Evolutionary conservation across 768 basidiomycete species (phyloP), one percentile per base, ranked within the genome.

Genomic region (Imleria badia): DNA sequence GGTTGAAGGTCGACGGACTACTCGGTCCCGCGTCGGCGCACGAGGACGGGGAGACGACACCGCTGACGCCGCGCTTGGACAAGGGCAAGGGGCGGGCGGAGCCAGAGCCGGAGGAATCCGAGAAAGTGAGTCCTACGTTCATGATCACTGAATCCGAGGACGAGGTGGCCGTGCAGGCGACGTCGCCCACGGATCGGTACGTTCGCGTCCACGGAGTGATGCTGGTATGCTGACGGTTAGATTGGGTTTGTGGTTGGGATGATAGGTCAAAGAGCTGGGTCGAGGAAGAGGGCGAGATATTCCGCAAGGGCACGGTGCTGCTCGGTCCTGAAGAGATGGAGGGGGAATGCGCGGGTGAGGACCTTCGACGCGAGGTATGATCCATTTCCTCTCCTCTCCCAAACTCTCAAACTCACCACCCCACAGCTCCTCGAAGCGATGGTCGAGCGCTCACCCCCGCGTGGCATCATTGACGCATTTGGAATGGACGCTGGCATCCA

Each of bases 211-310:
- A n/a, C n/a, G n/a, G n/a, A n/a, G n/a, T n/a, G n/a, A n/a, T n/a
- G n/a, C n/a, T n/a, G n/a, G n/a, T n/a, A n/a, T n/a, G n/a, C n/a
- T n/a, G n/a, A n/a, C n/a, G n/a, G n/a, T n/a, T n/a, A n/a, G n/a
- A n/a, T n/a, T n/a, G n/a, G n/a, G n/a, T n/a, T n/a, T n/a, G n/a
- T n/a, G n/a, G n/a, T n/a, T n/a, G n/a, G n/a, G n/a, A n/a, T n/a
- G n/a, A n/a, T 47, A 88, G 90, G 45, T 89, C 88, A 23, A 78
- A 84, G 59, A 84, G 79, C 48, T 91, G 90, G 87, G 88, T 95
- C 0, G 90, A 85, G 51, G 97, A 98, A 68, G 97, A 99, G 68
- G 94, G 94, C 0, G 96, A 98, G 72, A 89, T 98, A 38, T 98
- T 98, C 76, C 78, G 95, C 39, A 95, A 96, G 66, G 94, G 94